Percentiles rank a stretch among this genome's conserved stretches.
phyloP scores from a whole-genome alignment of 768 basidiomycete genomes.

The Mycena albidolilacea region DNA sequence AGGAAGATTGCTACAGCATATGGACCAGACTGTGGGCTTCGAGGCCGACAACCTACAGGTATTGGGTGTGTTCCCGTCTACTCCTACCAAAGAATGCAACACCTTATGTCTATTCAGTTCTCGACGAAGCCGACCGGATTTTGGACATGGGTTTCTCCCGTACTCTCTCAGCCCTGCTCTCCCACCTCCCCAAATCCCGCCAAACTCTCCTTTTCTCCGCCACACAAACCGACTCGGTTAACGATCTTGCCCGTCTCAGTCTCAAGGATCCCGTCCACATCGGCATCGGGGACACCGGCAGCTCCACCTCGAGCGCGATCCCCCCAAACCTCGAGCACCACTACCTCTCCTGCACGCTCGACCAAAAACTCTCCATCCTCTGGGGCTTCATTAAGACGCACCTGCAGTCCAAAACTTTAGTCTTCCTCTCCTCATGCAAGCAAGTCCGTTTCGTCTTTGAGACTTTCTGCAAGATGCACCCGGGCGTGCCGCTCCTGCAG shows the following conservation, averaged over 20 bases:
- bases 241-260: conserved; percentile 91
- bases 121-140: conserved; percentile 97
- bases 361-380: conserved; percentile 90
- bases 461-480: conserved; percentile 96
- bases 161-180: conserved; percentile 91
- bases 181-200: conserved; percentile 90
- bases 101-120: conserved; percentile 64
- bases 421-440: conserved; percentile 96
- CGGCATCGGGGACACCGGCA: conserved; percentile 68
- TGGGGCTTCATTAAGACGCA: conserved; percentile 98
- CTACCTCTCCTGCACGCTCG: conserved; percentile 86
- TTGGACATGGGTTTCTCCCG: conserved; percentile 96
- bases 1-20: conserved; percentile 94
- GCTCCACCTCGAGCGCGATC: conserved; percentile 63
- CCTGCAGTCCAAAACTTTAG: conserved; percentile 90
- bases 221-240: conserved; percentile 92
- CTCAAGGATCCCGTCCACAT: conserved; percentile 87
- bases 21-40: conserved; percentile 98
- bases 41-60: conserved; percentile 91
- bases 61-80: conserved; percentile 70
- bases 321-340: conserved; percentile 90
- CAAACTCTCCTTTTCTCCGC: conserved; percentile 98
- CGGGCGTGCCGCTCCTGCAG: conserved; percentile 93
- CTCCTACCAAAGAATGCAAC: conserved; percentile 3
- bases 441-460: conserved; percentile 99